These are phyloP conservation scores for Monosporozyma aquatica DNA, from an alignment of 805 yeast genomes.

Conservation along the genomic window DNA sequence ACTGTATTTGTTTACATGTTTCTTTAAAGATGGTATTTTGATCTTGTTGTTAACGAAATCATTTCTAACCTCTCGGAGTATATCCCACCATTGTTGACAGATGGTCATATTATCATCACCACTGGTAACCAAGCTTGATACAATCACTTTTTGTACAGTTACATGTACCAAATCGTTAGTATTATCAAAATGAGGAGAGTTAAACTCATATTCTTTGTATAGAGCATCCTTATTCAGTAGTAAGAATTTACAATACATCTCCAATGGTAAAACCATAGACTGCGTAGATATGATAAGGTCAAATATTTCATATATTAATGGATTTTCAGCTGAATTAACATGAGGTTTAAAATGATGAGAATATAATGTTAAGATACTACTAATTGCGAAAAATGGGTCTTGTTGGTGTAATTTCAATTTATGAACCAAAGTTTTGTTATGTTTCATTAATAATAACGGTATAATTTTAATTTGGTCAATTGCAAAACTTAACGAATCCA, in stretches of 20 bases:
- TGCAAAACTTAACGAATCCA: slow-evolving; percentile 56
- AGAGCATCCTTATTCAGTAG: slow-evolving; percentile 38
- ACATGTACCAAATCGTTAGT: slow-evolving; percentile 32
- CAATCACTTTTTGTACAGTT: slow-evolving; percentile 33
- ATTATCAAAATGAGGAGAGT: slow-evolving; percentile 23
- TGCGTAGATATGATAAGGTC: slow-evolving; percentile 54
- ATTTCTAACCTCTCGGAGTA: slow-evolving; percentile 6
- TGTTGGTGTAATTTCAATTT: slow-evolving; percentile 32
- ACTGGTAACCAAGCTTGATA: background rate
- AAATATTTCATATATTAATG: slow-evolving; percentile 50
- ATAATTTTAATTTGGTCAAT: slow-evolving; percentile 57
- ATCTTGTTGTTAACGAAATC: slow-evolving; percentile 3
- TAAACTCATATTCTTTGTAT: slow-evolving; percentile 21
- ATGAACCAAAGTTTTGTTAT: slow-evolving; percentile 39
- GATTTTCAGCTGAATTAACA: background rate
- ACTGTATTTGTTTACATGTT: slow-evolving; percentile 20
- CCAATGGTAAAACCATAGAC: slow-evolving; percentile 46
- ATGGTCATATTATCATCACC: background rate
- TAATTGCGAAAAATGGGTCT: slow-evolving; percentile 60
- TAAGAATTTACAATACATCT: slow-evolving; percentile 53
- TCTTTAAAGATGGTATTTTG: slow-evolving; percentile 4
- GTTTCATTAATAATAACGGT: slow-evolving; percentile 45
- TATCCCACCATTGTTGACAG: slow-evolving; percentile 1
- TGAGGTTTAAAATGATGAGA: slow-evolving; percentile 52
- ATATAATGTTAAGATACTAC: slow-evolving; percentile 69